These are phyloP conservation scores for Verticillium alfalfae DNA, from an alignment of 2,329 filamentous ascomycete genomes.

Conservation along the genomic window DNA sequence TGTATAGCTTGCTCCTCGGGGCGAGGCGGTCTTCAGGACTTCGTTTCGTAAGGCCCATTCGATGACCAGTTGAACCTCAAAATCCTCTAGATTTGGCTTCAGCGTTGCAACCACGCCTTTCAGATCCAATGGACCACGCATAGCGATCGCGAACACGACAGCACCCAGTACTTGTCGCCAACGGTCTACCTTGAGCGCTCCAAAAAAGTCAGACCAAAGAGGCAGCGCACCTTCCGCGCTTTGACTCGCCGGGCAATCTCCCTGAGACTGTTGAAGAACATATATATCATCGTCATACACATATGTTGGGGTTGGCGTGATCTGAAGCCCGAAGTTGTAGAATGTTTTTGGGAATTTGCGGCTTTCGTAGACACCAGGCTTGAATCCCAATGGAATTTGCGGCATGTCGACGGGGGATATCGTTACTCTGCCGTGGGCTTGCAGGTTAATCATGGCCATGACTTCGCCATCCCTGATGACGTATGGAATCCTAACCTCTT, in stretches of 20 bases:
- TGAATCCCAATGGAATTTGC: slow-evolving; percentile 63
- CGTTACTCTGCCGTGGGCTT: slow-evolving; percentile 50
- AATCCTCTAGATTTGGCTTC: slow-evolving; percentile 53
- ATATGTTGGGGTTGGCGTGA: slow-evolving; percentile 54
- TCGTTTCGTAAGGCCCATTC: slow-evolving; percentile 53
- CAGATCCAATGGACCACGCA: slow-evolving; percentile 51
- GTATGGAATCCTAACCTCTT: slow-evolving; percentile 44
- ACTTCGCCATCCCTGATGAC: slow-evolving; percentile 58
- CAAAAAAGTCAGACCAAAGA: slow-evolving; percentile 68
- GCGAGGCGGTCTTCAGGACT: slow-evolving; percentile 35
- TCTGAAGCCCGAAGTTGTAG: slow-evolving; percentile 58
- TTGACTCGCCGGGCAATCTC: slow-evolving; percentile 32
- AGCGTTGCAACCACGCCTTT: slow-evolving; percentile 49
- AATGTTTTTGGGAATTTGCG: slow-evolving; percentile 61
- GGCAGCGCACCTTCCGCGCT: slow-evolving; percentile 50
- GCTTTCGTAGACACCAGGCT: slow-evolving; percentile 66
- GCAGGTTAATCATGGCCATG: slow-evolving; percentile 62
- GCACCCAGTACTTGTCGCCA: slow-evolving; percentile 62
- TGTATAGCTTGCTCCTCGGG: slow-evolving; percentile 32
- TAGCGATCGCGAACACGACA: slow-evolving; percentile 57
- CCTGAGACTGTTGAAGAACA: slow-evolving; percentile 27
- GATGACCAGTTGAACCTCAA: slow-evolving; percentile 55
- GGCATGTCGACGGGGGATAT: slow-evolving; percentile 51
- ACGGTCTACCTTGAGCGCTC: slow-evolving; percentile 47
- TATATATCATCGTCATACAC: slow-evolving; percentile 45